Evolutionary conservation across 192 early-diverging fungal genomes (phyloP).

Genomic region (Fimicolochytrium jonesii): DNA sequence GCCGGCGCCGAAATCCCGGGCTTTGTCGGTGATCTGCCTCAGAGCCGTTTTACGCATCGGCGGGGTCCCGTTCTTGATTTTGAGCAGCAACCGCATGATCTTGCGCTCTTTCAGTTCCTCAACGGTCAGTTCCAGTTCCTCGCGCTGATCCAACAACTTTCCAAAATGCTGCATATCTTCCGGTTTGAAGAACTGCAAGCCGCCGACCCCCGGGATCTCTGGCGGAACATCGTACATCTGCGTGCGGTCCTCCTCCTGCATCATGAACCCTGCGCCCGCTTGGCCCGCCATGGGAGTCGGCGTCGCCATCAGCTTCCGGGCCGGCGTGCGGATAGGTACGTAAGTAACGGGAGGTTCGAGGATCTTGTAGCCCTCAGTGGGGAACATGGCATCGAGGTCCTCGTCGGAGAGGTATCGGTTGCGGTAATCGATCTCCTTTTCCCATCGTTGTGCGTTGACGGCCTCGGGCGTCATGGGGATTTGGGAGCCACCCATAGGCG

Average conservation of each 20-base stretch:
- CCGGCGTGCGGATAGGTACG: constrained; percentile 90
- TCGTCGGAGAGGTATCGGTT: constrained; percentile 87
- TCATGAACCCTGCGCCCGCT: constrained; percentile 69
- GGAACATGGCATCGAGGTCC: constrained; percentile 93
- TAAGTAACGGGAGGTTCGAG: constrained; percentile 86
- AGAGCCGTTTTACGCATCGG: constrained; percentile 89
- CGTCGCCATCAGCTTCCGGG: constrained; percentile 90
- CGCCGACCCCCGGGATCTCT: constrained; percentile 84
- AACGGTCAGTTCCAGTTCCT: constrained; percentile 73
- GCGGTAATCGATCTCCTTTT: constrained; percentile 78
- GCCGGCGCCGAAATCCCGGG: constrained; percentile 88
- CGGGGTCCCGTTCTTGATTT: constrained; percentile 98
- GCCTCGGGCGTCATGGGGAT: constrained; percentile 84
- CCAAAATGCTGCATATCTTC: constrained; percentile 99
- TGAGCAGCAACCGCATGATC: constrained; percentile 90
- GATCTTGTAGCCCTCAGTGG: constrained; percentile 83
- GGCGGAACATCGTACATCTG: constrained; percentile 63
- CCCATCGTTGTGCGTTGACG: constrained; percentile 65
- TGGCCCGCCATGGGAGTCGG: constrained; percentile 79
- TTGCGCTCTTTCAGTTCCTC: constrained; percentile 93
- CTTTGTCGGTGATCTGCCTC: constrained; percentile 94
- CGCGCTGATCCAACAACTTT: constrained; percentile 72
- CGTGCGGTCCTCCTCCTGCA: constrained; percentile 67
- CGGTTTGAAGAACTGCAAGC: constrained; percentile 87
- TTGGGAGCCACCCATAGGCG: constrained; percentile 63